phyloP scores from a whole-genome alignment of 2,329 filamentous ascomycete species.

The Fusarium sp. region DNA sequence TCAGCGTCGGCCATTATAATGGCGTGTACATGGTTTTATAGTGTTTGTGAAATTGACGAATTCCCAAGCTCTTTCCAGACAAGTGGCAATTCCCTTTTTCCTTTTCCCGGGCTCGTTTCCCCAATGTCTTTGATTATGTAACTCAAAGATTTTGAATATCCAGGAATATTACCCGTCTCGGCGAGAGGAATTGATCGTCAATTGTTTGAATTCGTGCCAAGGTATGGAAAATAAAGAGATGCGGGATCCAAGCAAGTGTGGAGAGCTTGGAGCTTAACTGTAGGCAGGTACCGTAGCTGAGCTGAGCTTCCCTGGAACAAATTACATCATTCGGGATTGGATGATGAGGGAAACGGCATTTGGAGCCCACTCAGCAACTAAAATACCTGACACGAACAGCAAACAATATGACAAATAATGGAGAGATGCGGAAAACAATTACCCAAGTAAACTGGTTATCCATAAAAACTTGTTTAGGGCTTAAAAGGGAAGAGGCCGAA shows the following conservation, averaged over 20 bases:
- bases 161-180: conserved; percentile 6
- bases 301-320: conserved; percentile 32
- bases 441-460: neutral
- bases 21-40: conserved; percentile 41
- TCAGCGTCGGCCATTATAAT: conserved; percentile 50
- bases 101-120: conserved; percentile 11
- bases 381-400: neutral
- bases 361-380: neutral
- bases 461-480: neutral
- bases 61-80: conserved; percentile 8
- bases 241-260: conserved; percentile 35
- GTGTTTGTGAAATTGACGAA: conserved; percentile 7
- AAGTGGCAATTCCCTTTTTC: conserved; percentile 10
- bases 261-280: conserved; percentile 30
- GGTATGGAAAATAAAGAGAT: conserved; percentile 21
- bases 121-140: conserved; percentile 26
- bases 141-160: neutral
- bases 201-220: conserved; percentile 11
- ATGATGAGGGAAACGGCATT: neutral
- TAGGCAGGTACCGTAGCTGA: neutral
- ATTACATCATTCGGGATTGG: conserved; percentile 41
- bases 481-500: conserved; percentile 17
- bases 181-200: neutral
- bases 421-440: neutral
- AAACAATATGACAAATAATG: conserved; percentile 1